A percentile compares a stretch with the other conserved stretches of the same genome.
These are phyloP conservation scores for Decorospora gaudefroyi DNA, from an alignment of 2,329 filamentous ascomycete genomes.

Conservation along the genomic window DNA sequence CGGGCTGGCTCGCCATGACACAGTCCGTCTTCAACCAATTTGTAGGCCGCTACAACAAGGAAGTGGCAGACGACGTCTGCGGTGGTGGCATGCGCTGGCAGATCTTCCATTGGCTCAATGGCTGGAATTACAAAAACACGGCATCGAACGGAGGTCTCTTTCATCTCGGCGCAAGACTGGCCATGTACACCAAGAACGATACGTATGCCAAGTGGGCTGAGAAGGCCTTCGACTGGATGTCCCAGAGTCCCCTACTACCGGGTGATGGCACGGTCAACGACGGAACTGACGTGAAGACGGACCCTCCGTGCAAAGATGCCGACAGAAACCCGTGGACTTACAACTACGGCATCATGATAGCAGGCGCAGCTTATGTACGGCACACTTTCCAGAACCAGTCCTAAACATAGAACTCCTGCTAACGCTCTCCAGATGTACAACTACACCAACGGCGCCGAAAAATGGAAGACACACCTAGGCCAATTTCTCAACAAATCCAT, in stretches of 20 bases:
- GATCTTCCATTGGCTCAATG: conserved; percentile 43
- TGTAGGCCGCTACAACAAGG: conserved; percentile 39
- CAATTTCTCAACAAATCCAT: conserved; percentile 38
- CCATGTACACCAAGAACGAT: conserved; percentile 46
- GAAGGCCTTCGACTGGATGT: conserved; percentile 45
- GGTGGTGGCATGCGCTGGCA: conserved; percentile 47
- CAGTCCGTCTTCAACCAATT: conserved; percentile 49
- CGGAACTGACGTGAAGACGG: conserved; percentile 26
- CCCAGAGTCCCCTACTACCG: conserved; percentile 30
- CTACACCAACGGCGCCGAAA: conserved; percentile 44
- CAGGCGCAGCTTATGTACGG: conserved; percentile 41
- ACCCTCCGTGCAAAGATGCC: conserved; percentile 33
- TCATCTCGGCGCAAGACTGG: conserved; percentile 45
- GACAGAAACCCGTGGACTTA: conserved; percentile 45
- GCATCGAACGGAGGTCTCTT: conserved; percentile 48
- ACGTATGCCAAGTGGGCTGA: conserved; percentile 46
- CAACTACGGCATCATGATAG: conserved; percentile 47
- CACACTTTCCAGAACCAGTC: background rate
- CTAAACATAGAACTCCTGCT: conserved; percentile 7
- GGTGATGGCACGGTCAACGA: conserved; percentile 39
- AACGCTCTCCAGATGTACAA: conserved; percentile 45
- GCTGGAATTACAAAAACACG: conserved; percentile 48
- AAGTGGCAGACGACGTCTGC: conserved; percentile 32
- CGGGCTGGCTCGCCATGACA: conserved; percentile 52
- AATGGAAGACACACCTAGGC: conserved; percentile 38